Percentiles rank a stretch among this genome's conserved stretches.
phyloP scores from a whole-genome alignment of 2,329 filamentous ascomycete species.

The Teratosphaeria viscida region DNA sequence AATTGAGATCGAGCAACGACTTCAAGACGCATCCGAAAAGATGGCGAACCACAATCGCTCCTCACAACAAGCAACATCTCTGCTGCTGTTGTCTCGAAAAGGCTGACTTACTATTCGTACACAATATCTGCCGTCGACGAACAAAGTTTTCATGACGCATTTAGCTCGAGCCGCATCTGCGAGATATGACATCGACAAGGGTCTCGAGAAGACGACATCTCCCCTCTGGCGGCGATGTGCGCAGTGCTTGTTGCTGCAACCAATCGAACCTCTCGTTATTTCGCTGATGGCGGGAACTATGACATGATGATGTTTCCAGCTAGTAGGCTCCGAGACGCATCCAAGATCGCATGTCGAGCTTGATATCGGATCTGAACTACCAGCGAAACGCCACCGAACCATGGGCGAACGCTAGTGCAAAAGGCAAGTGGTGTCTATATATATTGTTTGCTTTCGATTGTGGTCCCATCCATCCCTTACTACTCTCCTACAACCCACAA shows the following conservation, averaged over 20 bases:
- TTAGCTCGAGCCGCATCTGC: background rate
- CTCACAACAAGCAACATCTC: background rate
- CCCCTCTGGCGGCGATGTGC: background rate
- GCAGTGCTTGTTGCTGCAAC: background rate
- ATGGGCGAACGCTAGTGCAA: background rate
- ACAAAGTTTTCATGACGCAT: background rate
- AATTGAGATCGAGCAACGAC: background rate
- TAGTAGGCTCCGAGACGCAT: background rate
- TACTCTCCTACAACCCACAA: background rate
- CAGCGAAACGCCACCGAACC: background rate
- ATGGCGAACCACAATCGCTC: background rate
- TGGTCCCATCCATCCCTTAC: background rate
- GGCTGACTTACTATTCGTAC: background rate
- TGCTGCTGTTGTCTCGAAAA: too few species aligned
- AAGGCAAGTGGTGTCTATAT: background rate
- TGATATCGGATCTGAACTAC: background rate
- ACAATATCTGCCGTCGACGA: background rate
- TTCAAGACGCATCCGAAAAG: background rate
- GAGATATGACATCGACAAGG: background rate
- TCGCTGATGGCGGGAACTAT: background rate
- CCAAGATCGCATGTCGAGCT: background rate
- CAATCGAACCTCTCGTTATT: background rate
- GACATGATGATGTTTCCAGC: background rate
- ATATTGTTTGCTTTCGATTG: background rate
- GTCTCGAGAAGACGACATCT: background rate